phyloP scores from a whole-genome alignment of 495 filamentous ascomycete genomes.

The Penicillium cosmopolitanum region DNA sequence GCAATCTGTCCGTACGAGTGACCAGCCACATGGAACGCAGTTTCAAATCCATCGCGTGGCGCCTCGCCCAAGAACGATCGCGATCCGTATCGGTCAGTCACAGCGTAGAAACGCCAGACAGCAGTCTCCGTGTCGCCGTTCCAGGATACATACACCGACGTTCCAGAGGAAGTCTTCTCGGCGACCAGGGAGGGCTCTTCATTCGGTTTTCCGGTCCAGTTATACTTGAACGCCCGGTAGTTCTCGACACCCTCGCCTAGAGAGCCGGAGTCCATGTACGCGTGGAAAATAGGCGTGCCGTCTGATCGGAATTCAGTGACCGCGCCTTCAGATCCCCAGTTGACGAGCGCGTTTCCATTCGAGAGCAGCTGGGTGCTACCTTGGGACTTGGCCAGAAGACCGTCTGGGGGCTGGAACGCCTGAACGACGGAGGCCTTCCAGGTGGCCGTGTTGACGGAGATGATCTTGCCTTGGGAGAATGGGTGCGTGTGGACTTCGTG shows the following conservation, averaged over 20 bases:
- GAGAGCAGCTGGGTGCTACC: slow-evolving; percentile 60
- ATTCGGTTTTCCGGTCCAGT: slow-evolving; percentile 39
- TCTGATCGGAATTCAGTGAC: slow-evolving; percentile 56
- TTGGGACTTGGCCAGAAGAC: slow-evolving; percentile 57
- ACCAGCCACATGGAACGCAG: slow-evolving; percentile 26
- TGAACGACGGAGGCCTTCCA: slow-evolving; percentile 49
- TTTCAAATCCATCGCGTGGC: slow-evolving; percentile 43
- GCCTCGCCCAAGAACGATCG: slow-evolving; percentile 40
- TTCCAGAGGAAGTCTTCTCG: slow-evolving; percentile 31
- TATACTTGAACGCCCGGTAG: slow-evolving; percentile 40
- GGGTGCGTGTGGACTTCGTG: slow-evolving; percentile 45
- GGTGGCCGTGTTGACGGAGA: slow-evolving; percentile 53
- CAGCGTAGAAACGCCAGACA: slow-evolving; percentile 42
- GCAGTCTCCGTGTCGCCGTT: slow-evolving; percentile 47
- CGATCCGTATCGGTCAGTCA: slow-evolving; percentile 37
- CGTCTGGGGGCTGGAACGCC: slow-evolving; percentile 50
- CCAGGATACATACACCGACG: slow-evolving; percentile 45
- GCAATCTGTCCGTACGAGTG: slow-evolving; percentile 11
- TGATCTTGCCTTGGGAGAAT: slow-evolving; percentile 58
- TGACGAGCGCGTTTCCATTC: slow-evolving; percentile 55
- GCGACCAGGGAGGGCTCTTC: slow-evolving; percentile 42
- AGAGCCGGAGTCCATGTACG: slow-evolving; percentile 36
- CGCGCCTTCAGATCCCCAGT: slow-evolving; percentile 58
- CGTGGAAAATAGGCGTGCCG: slow-evolving; percentile 51
- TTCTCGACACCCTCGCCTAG: slow-evolving; percentile 40